Evolutionary conservation across 2,329 filamentous ascomycete genomes (phyloP), one percentile per base, ranked within the genome.

Genomic region (Anthostomella pinea): DNA sequence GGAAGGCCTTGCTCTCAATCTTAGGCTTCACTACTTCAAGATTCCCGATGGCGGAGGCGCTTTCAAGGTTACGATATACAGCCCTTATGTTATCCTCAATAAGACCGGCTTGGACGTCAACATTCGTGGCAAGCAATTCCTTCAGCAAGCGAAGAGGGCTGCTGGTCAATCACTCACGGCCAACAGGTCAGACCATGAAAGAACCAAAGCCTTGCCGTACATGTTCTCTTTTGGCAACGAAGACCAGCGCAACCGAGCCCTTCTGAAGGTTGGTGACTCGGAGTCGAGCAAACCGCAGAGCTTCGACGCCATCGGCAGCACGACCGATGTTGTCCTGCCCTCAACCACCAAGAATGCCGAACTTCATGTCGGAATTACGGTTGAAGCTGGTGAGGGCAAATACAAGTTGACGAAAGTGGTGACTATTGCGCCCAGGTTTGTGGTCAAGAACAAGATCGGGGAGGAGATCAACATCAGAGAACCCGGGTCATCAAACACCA

Each of bases 391-490:
- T 8, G 85, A 95, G 55, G 93, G 93, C 54, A 98, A 98, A 65
- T 98, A 97, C 70, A 97, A 95, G 63, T 73, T 98, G 70, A 94
- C 88, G 13, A 97, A 95, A 67, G 85, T 96, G 9, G 87, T 98
- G 17, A 96, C 90, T 1, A 77, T 98, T 25, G 83, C 93, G 0
- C 93, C 94, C 17, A 80, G 93, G 16, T 98, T 95, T 56, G 84
- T 98, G 35, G 71, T 98, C 48, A 90, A 95, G 62, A 98, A 96
- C 68, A 91, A 89, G 63, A 73, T 96, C 36, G 82, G 77, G 18
- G 91, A 98, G 58, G 86, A 93, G 39, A 78, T 98, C 43, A 81
- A 93, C 52, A 83, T 96, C 18, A 82, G 93, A 26, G 93, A 98
- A 60, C 88, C 91, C 9, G 91, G 89, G 25, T 95, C 91, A 1